Base-by-base conservation (phyloP, 2,329 filamentous ascomycete species). In the Cytospora chrysosperma region DNA sequence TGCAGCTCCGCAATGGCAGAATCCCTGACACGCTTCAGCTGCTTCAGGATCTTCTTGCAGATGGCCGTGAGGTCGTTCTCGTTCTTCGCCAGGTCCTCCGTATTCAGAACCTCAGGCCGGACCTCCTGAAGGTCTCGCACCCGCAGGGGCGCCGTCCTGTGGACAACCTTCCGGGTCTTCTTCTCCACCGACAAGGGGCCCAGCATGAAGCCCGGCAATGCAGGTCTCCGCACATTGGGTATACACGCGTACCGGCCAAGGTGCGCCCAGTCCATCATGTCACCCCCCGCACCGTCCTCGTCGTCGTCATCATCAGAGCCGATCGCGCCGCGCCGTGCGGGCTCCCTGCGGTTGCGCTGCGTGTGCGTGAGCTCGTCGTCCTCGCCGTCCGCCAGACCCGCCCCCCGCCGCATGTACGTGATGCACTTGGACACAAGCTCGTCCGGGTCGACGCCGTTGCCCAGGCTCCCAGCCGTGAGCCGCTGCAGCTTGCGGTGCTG, bases 401-500 rank as follows among this genome's bases (percentile, higher is more conserved):
- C 79, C 4, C 86, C 89, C 40, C 85, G 82, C 26, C 86, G 87
- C 92, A 98, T 97, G 73, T 91, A 98, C 4, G 85, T 85, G 65
- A 96, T 92, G 74, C 90, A 94, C 75, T 96, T 96, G 0, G 91
- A 90, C 17, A 98, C 86, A 71, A 98, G 96, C 70, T 97, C 91
- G 66, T 98, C 93, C 0, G 96, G 82, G 71, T 98, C 93, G 26
- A 99, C 79, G 9, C 93, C 92, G 57, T 89, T 87, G 3, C 86
- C 85, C 2, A 84, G 79, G 69, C 89, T 89, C 8, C 93, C 93
- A 32, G 92, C 81, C 1, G 89, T 87, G 28, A 96, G 82, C 58
- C 88, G 87, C 51, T 89, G 81, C 0, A 92, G 89, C 72, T 92
- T 93, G 69, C 91, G 91, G 70, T 90, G 88, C 0, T 90, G 89